Base-by-base conservation (phyloP, 2,329 filamentous ascomycete genomes). In the Paraphoma sp. region DNA sequence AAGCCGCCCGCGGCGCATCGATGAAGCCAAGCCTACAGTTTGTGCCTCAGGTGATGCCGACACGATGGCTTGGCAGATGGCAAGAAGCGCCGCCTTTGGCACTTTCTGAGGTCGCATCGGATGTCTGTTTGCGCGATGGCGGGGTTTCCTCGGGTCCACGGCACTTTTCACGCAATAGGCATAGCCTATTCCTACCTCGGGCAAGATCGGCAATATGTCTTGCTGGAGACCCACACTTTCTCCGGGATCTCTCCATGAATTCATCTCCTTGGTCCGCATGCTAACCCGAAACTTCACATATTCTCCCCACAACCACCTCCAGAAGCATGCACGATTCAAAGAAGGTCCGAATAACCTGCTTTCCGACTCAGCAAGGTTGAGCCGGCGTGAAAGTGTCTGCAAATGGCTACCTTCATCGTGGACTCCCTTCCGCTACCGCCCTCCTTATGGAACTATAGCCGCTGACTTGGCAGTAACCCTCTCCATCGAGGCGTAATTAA, bases 181-280 rank as follows among this genome's bases (percentile, higher is more conserved):
- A 55, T 47, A n/a, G 16, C n/a, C 18, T 16, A 45, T 47, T 53
- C 53, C 56, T 38, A 51, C 44, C 36, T 51, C 53, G 57, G 59
- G 14, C 12, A 44, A 51, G 45, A 40, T 45, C 52, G 46, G 46
- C 52, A 41, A 2, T 23, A 33, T 9, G 31, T 23, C 16, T 16
- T 45, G 29, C 29, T 43, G 14, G 11, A 43, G 8, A n/a, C 59
- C 56, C 62, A 51, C 57, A 58, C 41, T 51, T 60, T 56, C 57
- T 57, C 60, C 57, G 57, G 58, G 57, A 53, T 47, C 52, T 56
- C 65, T 62, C 65, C 65, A 63, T 55, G 44, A 23, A 57, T 45
- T 56, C 52, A 51, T 57, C 58, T 62, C 62, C 59, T 30, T 45
- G 49, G 51, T 48, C 51, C 47, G 50, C 49, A 30, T 33, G 30